Conservation (phyloP, 2,329 filamentous ascomycete species). For the Beauveria brongniartii region DNA sequence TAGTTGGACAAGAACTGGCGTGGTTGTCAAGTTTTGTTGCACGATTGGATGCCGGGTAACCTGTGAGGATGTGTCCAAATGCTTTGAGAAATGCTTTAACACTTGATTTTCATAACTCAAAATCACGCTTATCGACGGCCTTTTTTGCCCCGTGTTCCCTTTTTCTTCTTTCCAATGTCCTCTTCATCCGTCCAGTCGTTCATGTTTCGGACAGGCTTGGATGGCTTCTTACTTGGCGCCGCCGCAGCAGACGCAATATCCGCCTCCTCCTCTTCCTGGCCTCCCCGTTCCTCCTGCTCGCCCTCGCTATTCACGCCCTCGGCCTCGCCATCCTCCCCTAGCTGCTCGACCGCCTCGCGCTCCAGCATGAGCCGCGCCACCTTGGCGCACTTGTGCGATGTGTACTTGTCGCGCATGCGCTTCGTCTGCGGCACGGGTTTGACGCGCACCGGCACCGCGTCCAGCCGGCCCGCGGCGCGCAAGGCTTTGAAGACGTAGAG, state of each 20-base stretch:
- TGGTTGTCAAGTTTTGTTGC: too few relatives aligned
- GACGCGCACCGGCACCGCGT: conserved; percentile 3
- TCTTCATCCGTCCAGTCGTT: conserved; percentile 8
- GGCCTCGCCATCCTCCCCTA: background rate
- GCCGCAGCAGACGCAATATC: background rate
- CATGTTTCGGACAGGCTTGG: background rate
- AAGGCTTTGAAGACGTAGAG: conserved; percentile 12
- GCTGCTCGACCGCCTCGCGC: background rate
- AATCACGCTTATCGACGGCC: background rate
- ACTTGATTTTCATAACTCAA: background rate
- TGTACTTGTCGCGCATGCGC: conserved; percentile 12
- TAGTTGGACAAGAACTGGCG: too few relatives aligned
- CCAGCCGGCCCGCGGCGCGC: background rate
- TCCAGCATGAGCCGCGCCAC: conserved; percentile 10
- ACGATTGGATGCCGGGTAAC: too few relatives aligned
- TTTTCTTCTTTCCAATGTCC: conserved; percentile 3
- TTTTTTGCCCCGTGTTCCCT: background rate
- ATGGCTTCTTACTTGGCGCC: background rate
- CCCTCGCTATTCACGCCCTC: background rate
- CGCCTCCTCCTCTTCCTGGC: background rate
- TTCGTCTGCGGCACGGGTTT: conserved; percentile 11
- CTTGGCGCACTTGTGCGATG: conserved; percentile 8
- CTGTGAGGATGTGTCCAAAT: too few relatives aligned
- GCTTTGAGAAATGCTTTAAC: too few relatives aligned
- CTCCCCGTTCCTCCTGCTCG: background rate